These are phyloP conservation scores for Russula sp. DNA, from an alignment of 768 basidiomycete genomes.

Conservation along the genomic window DNA sequence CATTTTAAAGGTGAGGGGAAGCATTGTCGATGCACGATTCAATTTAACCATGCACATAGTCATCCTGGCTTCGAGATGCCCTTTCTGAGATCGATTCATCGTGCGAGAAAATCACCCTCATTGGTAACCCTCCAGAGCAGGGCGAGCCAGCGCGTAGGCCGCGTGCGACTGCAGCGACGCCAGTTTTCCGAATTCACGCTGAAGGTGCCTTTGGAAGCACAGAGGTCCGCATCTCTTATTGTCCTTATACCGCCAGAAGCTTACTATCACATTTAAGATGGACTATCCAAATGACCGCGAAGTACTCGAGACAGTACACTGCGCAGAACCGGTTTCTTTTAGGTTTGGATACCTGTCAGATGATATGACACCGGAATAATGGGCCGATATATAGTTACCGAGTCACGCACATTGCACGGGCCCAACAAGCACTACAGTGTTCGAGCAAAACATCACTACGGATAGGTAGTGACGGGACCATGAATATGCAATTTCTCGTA, in stretches of 20 bases:
- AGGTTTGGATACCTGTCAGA: constrained; percentile 48
- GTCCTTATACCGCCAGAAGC: background rate
- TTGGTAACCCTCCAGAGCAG: constrained; percentile 55
- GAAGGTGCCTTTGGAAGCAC: constrained; percentile 81
- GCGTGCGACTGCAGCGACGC: constrained; percentile 40
- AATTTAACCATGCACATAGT: constrained; percentile 41
- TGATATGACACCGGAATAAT: background rate
- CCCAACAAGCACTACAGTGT: constrained; percentile 70
- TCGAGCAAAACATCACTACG: constrained; percentile 88
- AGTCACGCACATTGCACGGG: constrained; percentile 69
- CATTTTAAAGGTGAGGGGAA: constrained; percentile 64
- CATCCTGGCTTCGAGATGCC: constrained; percentile 92
- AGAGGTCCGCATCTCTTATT: constrained; percentile 51
- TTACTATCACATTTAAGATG: constrained; percentile 52
- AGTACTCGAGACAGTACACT: constrained; percentile 89
- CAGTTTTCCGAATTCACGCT: constrained; percentile 77
- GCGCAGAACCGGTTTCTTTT: constrained; percentile 60
- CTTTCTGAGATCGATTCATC: constrained; percentile 88
- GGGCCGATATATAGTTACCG: constrained; percentile 60
- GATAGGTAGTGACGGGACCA: constrained; percentile 75
- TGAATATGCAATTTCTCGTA: constrained; percentile 91
- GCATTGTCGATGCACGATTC: constrained; percentile 47
- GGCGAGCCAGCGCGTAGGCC: constrained; percentile 31
- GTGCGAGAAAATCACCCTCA: constrained; percentile 80
- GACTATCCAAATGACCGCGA: constrained; percentile 94